phyloP scores from a whole-genome alignment of 2,329 filamentous ascomycete genomes.

The Biscogniauxia mediterranea region DNA sequence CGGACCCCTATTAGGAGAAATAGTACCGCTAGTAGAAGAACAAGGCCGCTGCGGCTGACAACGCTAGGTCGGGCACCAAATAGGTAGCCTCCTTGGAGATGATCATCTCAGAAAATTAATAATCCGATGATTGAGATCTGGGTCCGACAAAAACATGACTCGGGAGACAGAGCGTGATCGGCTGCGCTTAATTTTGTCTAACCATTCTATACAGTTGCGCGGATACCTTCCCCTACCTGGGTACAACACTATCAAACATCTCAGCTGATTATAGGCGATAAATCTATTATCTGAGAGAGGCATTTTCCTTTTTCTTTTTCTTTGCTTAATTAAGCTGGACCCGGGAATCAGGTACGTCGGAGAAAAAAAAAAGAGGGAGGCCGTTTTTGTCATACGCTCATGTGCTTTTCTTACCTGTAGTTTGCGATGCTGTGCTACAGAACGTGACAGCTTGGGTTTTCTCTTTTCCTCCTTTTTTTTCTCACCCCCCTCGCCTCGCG shows the following conservation, averaged over 20 bases:
- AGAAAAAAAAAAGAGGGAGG: not conserved
- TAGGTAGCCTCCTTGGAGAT: not conserved
- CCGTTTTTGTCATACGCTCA: not conserved
- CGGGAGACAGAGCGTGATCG: not conserved
- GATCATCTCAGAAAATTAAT: not conserved
- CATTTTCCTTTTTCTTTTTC: not conserved
- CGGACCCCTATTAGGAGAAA: not conserved
- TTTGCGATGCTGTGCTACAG: not conserved
- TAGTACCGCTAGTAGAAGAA: not conserved
- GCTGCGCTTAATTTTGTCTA: not conserved
- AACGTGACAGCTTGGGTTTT: not conserved
- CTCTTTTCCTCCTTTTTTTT: not conserved
- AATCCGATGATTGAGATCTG: not conserved
- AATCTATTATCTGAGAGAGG: not conserved
- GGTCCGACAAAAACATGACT: not conserved
- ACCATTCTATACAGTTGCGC: not conserved
- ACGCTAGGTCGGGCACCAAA: not conserved
- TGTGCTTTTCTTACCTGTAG: not conserved
- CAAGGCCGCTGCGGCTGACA: not conserved
- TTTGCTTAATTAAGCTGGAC: not conserved
- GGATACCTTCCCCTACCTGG: not conserved
- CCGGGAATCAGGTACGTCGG: not conserved
- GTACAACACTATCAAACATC: not conserved
- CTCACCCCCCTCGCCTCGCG: not conserved
- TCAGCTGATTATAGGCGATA: not conserved